A percentile compares a stretch with the other conserved stretches of the same genome.
Evolutionary conservation across 208 protist species (phyloP).

Genomic region (Novymonas esmeraldas): DNA sequence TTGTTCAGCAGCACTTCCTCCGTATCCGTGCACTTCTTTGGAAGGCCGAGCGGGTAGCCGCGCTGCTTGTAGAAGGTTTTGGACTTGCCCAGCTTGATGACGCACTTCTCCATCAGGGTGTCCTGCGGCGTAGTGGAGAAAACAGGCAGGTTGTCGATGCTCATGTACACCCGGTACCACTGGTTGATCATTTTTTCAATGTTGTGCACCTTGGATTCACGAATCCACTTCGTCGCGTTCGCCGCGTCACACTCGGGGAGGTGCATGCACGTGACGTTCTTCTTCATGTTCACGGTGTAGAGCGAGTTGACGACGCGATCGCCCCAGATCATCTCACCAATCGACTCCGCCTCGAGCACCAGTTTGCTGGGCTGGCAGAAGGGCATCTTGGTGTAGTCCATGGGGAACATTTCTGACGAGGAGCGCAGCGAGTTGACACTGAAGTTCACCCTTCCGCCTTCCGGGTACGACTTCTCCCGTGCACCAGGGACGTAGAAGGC

Average conservation of each 20-base stretch:
- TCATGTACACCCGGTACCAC: slow-evolving; percentile 86
- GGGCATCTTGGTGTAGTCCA: slow-evolving; percentile 71
- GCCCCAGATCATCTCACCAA: slow-evolving; percentile 86
- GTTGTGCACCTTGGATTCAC: slow-evolving; percentile 10
- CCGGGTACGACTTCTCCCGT: slow-evolving; percentile 52
- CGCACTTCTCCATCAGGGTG: slow-evolving; percentile 20
- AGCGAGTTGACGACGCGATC: slow-evolving; percentile 75
- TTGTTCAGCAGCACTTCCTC: slow-evolving; percentile 68
- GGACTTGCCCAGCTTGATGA: slow-evolving; percentile 25
- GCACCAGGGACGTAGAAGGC: slow-evolving; percentile 73
- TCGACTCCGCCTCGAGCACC: slow-evolving; percentile 39
- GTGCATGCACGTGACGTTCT: slow-evolving; percentile 42
- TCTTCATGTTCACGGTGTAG: slow-evolving; percentile 62
- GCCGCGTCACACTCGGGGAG: slow-evolving; percentile 48
- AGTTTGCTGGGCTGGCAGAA: slow-evolving; percentile 58
- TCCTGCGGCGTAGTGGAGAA: slow-evolving; percentile 36
- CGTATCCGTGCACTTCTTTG: slow-evolving; percentile 32
- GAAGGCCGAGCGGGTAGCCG: slow-evolving; percentile 75
- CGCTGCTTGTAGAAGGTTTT: slow-evolving; percentile 42
- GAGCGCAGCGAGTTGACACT: slow-evolving; percentile 80
- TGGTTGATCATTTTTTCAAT: slow-evolving; percentile 64
- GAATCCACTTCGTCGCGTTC: slow-evolving; percentile 36
- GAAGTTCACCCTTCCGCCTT: slow-evolving; percentile 47
- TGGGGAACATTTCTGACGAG: slow-evolving; percentile 59
- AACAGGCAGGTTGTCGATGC: slow-evolving; percentile 82